Conservation (phyloP, 345 rosid genomes). For the Hirschfeldia incana region DNA sequence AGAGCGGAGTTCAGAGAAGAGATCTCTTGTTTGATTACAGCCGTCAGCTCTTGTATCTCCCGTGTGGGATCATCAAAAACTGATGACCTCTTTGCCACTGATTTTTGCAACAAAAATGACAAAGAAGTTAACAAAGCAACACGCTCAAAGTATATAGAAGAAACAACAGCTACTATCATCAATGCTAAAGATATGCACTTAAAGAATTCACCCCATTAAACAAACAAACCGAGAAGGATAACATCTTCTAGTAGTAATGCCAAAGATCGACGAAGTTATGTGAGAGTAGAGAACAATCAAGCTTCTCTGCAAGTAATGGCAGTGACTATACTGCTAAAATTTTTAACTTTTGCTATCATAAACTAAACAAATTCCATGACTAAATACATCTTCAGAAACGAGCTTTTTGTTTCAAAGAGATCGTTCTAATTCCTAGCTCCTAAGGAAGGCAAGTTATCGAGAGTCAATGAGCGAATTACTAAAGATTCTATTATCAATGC, state of each 20-base stretch:
- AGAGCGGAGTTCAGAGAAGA: constrained; percentile 77
- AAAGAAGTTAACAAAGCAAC: neutral
- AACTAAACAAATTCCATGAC: neutral
- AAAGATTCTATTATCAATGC: no score
- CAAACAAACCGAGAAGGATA: no score
- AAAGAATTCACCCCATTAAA: no score
- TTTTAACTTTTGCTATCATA: neutral
- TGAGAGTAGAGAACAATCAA: constrained; percentile 1
- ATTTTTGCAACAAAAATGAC: neutral
- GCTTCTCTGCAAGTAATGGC: neutral
- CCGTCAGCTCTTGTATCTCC: constrained; percentile 84
- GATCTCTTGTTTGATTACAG: constrained; percentile 79
- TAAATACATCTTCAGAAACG: no score
- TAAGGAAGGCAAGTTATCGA: no score
- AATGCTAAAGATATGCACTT: neutral
- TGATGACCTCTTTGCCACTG: constrained; percentile 86
- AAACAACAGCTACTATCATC: neutral
- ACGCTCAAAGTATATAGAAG: neutral
- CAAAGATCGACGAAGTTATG: neutral
- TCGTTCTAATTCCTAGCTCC: no score
- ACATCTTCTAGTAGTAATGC: neutral
- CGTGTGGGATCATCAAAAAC: constrained; percentile 81
- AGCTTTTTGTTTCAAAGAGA: no score
- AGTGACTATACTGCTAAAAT: constrained; percentile 1
- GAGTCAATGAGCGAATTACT: no score